These are phyloP conservation scores for Alnus glutinosa DNA, from an alignment of 306 rosid species.

Conservation along the genomic window DNA sequence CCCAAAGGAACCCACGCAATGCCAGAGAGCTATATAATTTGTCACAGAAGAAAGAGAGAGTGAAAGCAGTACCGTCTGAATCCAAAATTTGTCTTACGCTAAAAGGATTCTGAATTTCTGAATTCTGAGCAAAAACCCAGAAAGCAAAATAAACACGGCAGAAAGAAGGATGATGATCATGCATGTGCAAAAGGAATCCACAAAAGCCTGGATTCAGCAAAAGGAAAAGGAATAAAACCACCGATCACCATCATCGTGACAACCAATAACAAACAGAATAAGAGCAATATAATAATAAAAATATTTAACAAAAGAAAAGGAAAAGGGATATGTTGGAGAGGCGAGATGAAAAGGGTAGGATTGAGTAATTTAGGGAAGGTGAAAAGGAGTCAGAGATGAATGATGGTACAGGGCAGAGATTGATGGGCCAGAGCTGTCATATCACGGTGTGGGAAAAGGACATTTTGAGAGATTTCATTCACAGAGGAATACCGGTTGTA, in stretches of 20 bases:
- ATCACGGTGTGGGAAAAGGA: conserved; percentile 1
- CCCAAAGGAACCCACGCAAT: background rate
- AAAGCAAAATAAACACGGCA: background rate
- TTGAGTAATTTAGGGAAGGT: background rate
- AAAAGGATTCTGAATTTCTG: conserved; percentile 17
- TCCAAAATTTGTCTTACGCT: background rate
- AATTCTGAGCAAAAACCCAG: conserved; percentile 16
- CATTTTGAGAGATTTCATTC: background rate
- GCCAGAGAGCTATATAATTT: background rate
- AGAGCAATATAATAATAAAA: too few relatives aligned
- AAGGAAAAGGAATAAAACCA: background rate
- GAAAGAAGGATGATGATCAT: background rate
- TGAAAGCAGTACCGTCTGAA: background rate
- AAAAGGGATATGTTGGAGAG: background rate
- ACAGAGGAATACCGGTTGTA: background rate
- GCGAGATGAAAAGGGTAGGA: too few relatives aligned
- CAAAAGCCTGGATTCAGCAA: conserved; percentile 18
- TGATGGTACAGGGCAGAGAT: background rate
- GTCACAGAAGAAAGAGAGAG: background rate
- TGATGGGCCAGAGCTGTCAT: background rate
- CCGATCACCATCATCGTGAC: background rate
- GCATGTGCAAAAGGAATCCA: background rate
- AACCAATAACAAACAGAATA: background rate
- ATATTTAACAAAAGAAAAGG: background rate
- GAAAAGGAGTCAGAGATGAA: background rate